phyloP scores from a whole-genome alignment of 257 asterid species.

The Nicotiana undulata region DNA sequence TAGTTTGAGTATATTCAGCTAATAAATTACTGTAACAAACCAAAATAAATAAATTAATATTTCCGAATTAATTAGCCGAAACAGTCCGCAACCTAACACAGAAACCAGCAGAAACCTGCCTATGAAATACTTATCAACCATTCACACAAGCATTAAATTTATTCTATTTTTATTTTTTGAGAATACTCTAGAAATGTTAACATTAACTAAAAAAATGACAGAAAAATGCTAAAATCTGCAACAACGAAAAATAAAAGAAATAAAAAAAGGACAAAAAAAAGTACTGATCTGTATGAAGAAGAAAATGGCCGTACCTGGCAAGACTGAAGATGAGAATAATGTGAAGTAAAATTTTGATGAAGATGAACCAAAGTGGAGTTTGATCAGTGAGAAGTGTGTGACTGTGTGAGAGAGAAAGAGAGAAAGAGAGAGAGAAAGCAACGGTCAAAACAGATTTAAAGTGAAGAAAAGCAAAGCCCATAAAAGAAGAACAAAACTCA shows the following conservation, averaged over 20 bases:
- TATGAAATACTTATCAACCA: neutral
- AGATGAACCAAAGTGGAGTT: neutral
- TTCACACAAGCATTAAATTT: neutral
- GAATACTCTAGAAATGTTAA: neutral
- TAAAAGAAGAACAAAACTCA: constrained; percentile 9
- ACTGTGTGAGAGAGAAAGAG: constrained; percentile 2
- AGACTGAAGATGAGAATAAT: neutral
- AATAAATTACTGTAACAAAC: neutral
- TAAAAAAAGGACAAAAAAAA: too few species aligned
- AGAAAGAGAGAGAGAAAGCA: constrained; percentile 26
- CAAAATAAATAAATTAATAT: neutral
- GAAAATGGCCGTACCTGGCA: neutral
- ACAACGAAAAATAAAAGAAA: too few species aligned
- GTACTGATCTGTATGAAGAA: too few species aligned
- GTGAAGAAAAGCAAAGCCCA: constrained; percentile 6
- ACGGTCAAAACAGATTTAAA: constrained; percentile 41
- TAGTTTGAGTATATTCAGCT: neutral
- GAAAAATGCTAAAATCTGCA: neutral
- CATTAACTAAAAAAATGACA: neutral
- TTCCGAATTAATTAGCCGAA: neutral
- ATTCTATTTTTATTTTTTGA: neutral
- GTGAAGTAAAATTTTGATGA: neutral
- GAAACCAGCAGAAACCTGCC: neutral
- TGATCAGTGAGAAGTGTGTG: neutral
- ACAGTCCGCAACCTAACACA: neutral